A percentile compares a stretch with the other conserved stretches of the same genome.
These are phyloP conservation scores for Yarrowia alimentaria DNA, from an alignment of 805 yeast genomes.

Conservation along the genomic window DNA sequence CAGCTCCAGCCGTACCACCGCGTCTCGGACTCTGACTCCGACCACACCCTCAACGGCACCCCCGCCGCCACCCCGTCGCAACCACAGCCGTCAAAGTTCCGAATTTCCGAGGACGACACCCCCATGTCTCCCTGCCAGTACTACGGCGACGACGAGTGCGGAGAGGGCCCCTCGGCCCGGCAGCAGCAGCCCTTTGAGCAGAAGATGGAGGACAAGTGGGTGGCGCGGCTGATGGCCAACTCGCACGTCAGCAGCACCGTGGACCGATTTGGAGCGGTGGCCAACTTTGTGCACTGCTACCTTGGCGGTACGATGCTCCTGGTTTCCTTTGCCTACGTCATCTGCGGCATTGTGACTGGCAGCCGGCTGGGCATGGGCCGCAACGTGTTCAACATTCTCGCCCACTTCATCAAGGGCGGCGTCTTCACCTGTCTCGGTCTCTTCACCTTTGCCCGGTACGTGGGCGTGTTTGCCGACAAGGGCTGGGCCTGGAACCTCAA, in stretches of 20 bases:
- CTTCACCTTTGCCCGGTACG: conserved; percentile 77
- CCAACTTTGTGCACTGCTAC: conserved; percentile 47
- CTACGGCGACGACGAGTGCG: conserved; percentile 21
- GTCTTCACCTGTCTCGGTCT: conserved; percentile 77
- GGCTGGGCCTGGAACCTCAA: conserved; percentile 90
- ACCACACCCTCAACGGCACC: conserved; percentile 1
- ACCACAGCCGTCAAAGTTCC: conserved; percentile 14
- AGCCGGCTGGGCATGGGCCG: conserved; percentile 65
- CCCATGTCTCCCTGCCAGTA: conserved; percentile 27
- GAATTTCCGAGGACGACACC: conserved; percentile 25
- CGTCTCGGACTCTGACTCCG: conserved; percentile 28
- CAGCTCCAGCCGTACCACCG: conserved; percentile 34
- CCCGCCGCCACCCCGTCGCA: conserved; percentile 14
- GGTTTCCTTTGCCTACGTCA: conserved; percentile 55
- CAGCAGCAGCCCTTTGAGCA: conserved; percentile 24
- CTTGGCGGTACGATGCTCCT: conserved; percentile 66
- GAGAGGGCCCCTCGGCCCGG: background rate
- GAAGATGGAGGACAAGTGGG: conserved; percentile 29
- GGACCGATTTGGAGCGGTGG: conserved; percentile 35
- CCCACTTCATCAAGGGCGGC: conserved; percentile 95
- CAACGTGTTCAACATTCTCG: conserved; percentile 75
- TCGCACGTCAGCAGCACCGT: conserved; percentile 34
- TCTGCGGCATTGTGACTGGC: conserved; percentile 63
- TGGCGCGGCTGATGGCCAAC: conserved; percentile 30
- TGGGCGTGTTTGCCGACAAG: conserved; percentile 69